A percentile compares a stretch with the other conserved stretches of the same genome.
phyloP scores from a whole-genome alignment of 768 basidiomycete species.

The Amanita thiersii region DNA sequence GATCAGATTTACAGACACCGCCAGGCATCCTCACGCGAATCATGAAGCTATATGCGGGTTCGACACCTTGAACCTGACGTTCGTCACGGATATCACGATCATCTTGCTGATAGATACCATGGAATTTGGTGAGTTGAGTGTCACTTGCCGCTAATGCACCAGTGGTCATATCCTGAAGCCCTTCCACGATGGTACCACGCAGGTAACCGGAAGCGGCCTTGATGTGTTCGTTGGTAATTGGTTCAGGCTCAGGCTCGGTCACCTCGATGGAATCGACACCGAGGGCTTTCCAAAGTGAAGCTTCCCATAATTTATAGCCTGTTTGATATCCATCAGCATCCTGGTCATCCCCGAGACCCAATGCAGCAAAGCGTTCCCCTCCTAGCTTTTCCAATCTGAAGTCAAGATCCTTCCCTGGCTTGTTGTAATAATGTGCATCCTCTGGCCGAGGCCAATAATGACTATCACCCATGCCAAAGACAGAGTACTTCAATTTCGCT shows the following conservation, averaged over 20 bases:
- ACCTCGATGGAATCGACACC: conserved; percentile 88
- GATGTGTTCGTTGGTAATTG: conserved; percentile 99
- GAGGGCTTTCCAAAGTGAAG: conserved; percentile 85
- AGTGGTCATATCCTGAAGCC: conserved; percentile 54
- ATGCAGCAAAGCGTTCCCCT: conserved; percentile 59
- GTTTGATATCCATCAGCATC: conserved; percentile 95
- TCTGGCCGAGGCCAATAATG: conserved; percentile 99
- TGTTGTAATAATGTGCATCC: conserved; percentile 98
- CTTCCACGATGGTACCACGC: conserved; percentile 92
- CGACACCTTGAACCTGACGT: conserved; percentile 83
- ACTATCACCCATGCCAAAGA: conserved; percentile 96
- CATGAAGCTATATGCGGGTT: conserved; percentile 98
- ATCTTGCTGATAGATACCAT: conserved; percentile 94
- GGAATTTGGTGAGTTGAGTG: conserved; percentile 96
- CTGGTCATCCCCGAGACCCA: conserved; percentile 94
- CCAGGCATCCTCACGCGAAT: conserved; percentile 95
- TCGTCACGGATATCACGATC: conserved; percentile 98
- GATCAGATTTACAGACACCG: conserved; percentile 84
- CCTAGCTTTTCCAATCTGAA: conserved; percentile 71
- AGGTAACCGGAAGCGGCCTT: conserved; percentile 93
- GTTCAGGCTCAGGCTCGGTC: conserved; percentile 87
- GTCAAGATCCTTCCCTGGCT: conserved; percentile 87
- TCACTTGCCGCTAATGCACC: conserved; percentile 90
- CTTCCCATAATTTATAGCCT: conserved; percentile 96
- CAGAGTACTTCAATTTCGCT: conserved; percentile 62